Evolutionary conservation across 768 basidiomycete species (phyloP), one percentile per base, ranked within the genome.

Genomic region (Collybiopsis confluens): DNA sequence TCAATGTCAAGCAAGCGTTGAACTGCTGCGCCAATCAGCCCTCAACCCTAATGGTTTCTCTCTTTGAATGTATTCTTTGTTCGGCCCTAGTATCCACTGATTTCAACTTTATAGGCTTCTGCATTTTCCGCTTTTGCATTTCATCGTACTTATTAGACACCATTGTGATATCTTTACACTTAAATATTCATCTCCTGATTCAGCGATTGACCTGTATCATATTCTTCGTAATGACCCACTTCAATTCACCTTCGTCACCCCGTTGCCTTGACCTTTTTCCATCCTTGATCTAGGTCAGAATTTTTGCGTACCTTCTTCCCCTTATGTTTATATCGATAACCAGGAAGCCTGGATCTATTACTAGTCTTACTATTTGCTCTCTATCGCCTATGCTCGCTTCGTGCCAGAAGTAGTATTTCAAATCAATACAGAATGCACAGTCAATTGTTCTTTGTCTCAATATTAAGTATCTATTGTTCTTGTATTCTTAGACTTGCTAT

Each of bases 141-240:
- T 59, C 41, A 42, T 43, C 49, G 57, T 67, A 66, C 62, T 68
- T 65, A 65, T 65, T 68, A 65, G 61, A 61, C 62, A 61, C 52
- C 62, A 61, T 62, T 37, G 52, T 53, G 38, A 42, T 30, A 43
- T n/a, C 28, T 24, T 43, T 45, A 53, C 33, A 44, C n/a, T 44
- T 45, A 33, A 44, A 45, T 53, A 45, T 45, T 45, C 21, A 53
- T 43, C n/a, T n/a, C n/a, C n/a, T 21, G 23, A n/a, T 23, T 28
- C 20, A 33, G 30, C 30, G 6, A 48, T 33, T 48, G 47, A 18
- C 47, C 20, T 48, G 47, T 48, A 48, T 48, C 35, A 30, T 48
- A n/a, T n/a, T n/a, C n/a, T n/a, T n/a, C n/a, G n/a, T n/a, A n/a
- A n/a, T n/a, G n/a, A n/a, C n/a, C n/a, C n/a, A n/a, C n/a, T n/a